Conservation (phyloP, 805 yeast species). For the Candida odintsovae region DNA sequence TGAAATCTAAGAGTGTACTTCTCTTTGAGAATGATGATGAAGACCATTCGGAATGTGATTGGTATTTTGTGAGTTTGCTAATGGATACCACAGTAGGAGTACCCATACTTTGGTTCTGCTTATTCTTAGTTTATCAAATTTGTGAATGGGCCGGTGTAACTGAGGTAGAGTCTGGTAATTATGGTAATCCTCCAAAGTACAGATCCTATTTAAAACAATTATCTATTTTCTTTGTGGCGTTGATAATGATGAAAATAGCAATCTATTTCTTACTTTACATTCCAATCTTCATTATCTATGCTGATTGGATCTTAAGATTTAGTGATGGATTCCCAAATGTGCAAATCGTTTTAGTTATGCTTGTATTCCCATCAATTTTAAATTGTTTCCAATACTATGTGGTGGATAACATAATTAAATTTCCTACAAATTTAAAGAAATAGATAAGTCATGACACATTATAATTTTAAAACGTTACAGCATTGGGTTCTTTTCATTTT, state of each 20-base stretch:
- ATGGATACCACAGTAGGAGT: slow-evolving; percentile 94
- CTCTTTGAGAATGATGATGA: slow-evolving; percentile 23
- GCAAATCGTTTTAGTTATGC: slow-evolving; percentile 83
- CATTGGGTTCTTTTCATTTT: not conserved
- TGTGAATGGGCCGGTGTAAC: slow-evolving; percentile 26
- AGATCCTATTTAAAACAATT: slow-evolving; percentile 69
- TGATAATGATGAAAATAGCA: slow-evolving; percentile 55
- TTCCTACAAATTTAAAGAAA: not conserved
- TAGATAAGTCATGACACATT: not conserved
- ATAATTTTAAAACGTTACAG: not conserved
- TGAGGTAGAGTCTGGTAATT: slow-evolving; percentile 44
- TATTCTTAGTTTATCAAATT: slow-evolving; percentile 45
- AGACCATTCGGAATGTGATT: slow-evolving; percentile 77
- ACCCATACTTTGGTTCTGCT: slow-evolving; percentile 60
- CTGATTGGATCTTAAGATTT: slow-evolving; percentile 78
- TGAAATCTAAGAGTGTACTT: slow-evolving; percentile 33
- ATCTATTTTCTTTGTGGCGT: slow-evolving; percentile 57
- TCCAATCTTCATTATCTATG: slow-evolving; percentile 64
- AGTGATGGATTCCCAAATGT: slow-evolving; percentile 72
- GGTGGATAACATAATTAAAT: slow-evolving; percentile 67
- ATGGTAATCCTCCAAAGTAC: slow-evolving; percentile 59
- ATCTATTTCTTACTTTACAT: slow-evolving; percentile 53
- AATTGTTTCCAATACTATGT: slow-evolving; percentile 70
- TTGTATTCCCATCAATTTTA: slow-evolving; percentile 69
- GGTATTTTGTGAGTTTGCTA: slow-evolving; percentile 86